Evolutionary conservation across 306 rosid species (phyloP), one percentile per base, ranked within the genome.

Genomic region (Prunus salicina): DNA sequence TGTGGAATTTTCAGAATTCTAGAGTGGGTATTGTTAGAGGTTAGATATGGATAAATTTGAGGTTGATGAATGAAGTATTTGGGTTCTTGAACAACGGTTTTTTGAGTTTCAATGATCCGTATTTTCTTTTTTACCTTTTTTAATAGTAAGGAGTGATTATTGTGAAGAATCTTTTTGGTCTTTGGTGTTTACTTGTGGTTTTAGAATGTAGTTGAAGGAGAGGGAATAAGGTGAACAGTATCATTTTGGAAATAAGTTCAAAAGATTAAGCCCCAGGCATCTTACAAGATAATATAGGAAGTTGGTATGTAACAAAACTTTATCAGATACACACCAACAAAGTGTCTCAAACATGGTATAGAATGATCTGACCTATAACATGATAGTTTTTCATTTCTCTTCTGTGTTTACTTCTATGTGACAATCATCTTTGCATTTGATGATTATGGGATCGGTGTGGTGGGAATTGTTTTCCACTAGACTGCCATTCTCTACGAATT

Each of bases 121-220:
- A 38, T 13, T 47, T 11, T 47, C 16, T 19, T 53, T 53, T 18
- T 53, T 53, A 5, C 20, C 58, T 18, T 53, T 53, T 53, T 19
- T 14, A 53, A 53, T 53, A 19, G 58, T 53, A 19, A 53, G 9
- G 4, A 53, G 52, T 1, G 5, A 10, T 10, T 47, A 47, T 47
- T 56, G 27, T 12, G 19, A 12, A 60, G 32, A 25, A 10, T 25
- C 7, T 60, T 60, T 47, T 28, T 50, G 61, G 60, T 47, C 20
- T 10, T 56, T 28, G 73, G 60, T 43, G 56, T 56, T 10, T 41
- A 2, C 20, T 45, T 60, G 68, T 13, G 66, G 50, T 25, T 28
- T 56, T 65, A 2, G 8, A 66, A 61, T 72, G 41, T 64, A 64
- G 56, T 46, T 79, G 50, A 27, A 24, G 74, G n/a, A 19, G 25